Evolutionary conservation across 495 filamentous ascomycete genomes (phyloP), one percentile per base, ranked within the genome.

Genomic region (Terfezia boudieri): DNA sequence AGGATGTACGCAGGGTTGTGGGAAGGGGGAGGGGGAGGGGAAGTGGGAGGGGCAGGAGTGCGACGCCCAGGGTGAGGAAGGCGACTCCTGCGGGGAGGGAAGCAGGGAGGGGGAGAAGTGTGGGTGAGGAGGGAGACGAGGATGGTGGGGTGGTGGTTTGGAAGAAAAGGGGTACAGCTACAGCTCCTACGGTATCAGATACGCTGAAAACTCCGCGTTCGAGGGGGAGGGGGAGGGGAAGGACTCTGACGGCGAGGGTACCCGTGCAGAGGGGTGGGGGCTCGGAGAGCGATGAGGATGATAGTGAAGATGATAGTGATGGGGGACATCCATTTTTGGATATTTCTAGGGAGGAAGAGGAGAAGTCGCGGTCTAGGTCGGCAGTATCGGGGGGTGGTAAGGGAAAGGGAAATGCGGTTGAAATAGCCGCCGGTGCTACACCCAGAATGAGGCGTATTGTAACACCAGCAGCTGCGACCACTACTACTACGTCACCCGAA

Each of bases 261-360:
- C 14, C n/a, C 20, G 16, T 6, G 36, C 22, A 9, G 26, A n/a
- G 17, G 35, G 37, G 52, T 26, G 41, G 52, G 37, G 52, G 22
- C 26, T 22, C 37, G 52, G 35, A 23, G 5, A 36, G 23, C 11
- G 58, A 56, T 7, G 58, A 32, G 7, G 57, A 57, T 32, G 50
- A 59, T 16, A 9, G 35, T 5, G 22, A 49, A n/a, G 57, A 57
- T 32, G 50, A 59, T 11, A 9, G 35, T 5, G n/a, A 49, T 20
- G 48, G 46, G 36, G 26, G 2, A 32, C 26, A 32, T 32, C 26
- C 26, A 7, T 32, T 32, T 2, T 32, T 32, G 26, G 16, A 49
- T 10, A 32, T 32, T 32, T 7, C 26, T 32, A 32, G 26, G 26
- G 51, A 32, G 7, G 52, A 55, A 9, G 58, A 32, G 26, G 26